These are phyloP conservation scores for Noccaea caerulescens DNA, from an alignment of 345 rosid species.

Conservation along the genomic window DNA sequence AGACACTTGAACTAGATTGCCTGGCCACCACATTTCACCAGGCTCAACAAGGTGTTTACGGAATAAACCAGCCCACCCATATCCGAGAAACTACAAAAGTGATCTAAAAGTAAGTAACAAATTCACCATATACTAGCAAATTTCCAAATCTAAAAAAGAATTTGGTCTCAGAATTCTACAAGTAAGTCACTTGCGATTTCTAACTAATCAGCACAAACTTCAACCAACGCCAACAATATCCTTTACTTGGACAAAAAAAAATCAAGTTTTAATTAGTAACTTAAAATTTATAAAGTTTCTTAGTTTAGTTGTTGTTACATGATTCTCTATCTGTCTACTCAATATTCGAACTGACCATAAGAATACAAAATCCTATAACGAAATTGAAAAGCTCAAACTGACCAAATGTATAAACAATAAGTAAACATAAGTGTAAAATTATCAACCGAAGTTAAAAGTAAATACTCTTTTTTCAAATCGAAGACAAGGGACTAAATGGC, in stretches of 20 bases:
- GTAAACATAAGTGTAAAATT: background rate
- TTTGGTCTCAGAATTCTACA: background rate
- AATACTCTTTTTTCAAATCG: background rate
- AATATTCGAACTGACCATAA: too few relatives aligned
- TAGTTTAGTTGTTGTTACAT: constrained; percentile 7
- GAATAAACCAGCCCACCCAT: constrained; percentile 89
- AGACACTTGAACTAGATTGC: constrained; percentile 75
- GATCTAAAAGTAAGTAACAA: background rate
- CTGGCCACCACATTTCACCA: constrained; percentile 93
- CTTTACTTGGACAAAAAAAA: background rate
- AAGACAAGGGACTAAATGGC: background rate
- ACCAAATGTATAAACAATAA: background rate
- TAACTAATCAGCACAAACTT: constrained; percentile 22
- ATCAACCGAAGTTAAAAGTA: background rate
- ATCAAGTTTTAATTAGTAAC: background rate
- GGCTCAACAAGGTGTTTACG: constrained; percentile 79
- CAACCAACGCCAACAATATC: constrained; percentile 13
- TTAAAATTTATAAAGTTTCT: background rate
- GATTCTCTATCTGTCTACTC: background rate
- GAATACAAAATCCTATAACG: too few relatives aligned
- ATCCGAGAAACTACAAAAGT: constrained; percentile 61
- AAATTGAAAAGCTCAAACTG: background rate
- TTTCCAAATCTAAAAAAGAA: background rate
- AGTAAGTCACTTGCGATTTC: background rate
- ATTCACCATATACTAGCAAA: constrained; percentile 3